Evolutionary conservation across 75 land plant genomes (phyloP).

Genomic region (Azolla pinnata): DNA sequence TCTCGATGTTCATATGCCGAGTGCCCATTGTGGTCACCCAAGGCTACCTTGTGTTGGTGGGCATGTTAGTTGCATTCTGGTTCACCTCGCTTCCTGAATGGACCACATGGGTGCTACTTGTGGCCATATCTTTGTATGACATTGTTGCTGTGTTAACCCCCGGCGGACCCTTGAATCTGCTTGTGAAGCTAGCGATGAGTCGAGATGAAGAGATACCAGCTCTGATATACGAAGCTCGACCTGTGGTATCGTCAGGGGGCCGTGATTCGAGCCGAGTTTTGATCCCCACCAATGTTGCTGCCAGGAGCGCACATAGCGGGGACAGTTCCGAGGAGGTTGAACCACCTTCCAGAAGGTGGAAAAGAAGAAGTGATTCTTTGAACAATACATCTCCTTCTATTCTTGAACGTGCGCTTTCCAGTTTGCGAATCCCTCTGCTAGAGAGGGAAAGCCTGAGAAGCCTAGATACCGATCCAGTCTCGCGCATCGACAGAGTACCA

Average conservation of each 20-base stretch:
- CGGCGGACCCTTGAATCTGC: constrained; percentile 78
- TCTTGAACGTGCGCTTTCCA: not conserved
- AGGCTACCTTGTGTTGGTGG: constrained; percentile 69
- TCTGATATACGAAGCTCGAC: constrained; percentile 86
- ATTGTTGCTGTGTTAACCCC: constrained; percentile 87
- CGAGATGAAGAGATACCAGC: constrained; percentile 95
- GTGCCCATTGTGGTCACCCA: constrained; percentile 72
- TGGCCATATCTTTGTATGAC: constrained; percentile 92
- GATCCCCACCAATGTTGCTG: not conserved
- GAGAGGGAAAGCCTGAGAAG: no score
- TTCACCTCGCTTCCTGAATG: constrained; percentile 90
- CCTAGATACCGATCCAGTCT: not conserved
- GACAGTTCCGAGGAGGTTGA: not conserved
- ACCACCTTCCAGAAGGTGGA: not conserved
- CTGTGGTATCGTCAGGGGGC: constrained; percentile 17
- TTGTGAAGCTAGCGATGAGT: constrained; percentile 86
- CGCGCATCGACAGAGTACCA: no score
- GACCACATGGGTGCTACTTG: constrained; percentile 89
- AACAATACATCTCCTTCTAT: not conserved
- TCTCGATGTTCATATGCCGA: constrained; percentile 56
- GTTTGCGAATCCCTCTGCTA: not conserved
- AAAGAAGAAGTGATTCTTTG: not conserved
- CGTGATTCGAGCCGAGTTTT: not conserved
- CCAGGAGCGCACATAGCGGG: not conserved
- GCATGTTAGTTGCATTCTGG: constrained; percentile 87